Base-by-base conservation (phyloP, 768 basidiomycete genomes). In the Neoboletus magnificus region DNA sequence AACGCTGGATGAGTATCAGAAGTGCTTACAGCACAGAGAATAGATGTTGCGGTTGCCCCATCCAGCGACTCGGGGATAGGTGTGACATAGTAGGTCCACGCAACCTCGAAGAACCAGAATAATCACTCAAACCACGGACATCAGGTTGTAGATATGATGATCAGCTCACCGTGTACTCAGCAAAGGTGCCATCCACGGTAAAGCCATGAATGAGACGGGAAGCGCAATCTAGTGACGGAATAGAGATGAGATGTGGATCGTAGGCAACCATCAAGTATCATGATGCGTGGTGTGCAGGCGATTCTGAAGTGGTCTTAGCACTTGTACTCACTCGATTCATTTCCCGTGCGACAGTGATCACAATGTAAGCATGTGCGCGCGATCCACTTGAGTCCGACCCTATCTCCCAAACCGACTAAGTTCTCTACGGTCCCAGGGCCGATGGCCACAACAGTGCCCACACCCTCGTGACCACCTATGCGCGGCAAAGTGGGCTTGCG, bases 401-500 rank as follows among this genome's bases (percentile, higher is more conserved):
- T 57, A 35, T 76, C 74, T 18, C 76, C 78, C 43, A 77, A 18
- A 23, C 64, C 71, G 52, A 76, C 66, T 2, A 58, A 61, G 32
- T 69, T 71, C 3, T 62, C 58, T 11, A 49, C 20, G 1, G 73
- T 72, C 49, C 72, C 62, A 9, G 72, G 62, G 23, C 69, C 78
- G 36, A 82, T 76, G 18, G 76, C 79, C 20, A 79, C 75, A 54
- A 82, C 61, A 39, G 55, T 61, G 25, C 79, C 79, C 4, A 74
- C 76, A n/a, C 79, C 79, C 57, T 80, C 78, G 62, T 79, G 79
- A 0, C 79, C 77, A 1, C 75, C 76, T 23, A 77, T 62, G 55
- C 61, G 32, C 63, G 67, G 46, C 69, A 79, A 72, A 6, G 57
- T 57, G 8, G 62, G 67, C 13, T 55, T 57, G 20, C n/a, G 9